Evolutionary conservation across 257 asterid species (phyloP).

Genomic region (Gynochthodes officinalis): DNA sequence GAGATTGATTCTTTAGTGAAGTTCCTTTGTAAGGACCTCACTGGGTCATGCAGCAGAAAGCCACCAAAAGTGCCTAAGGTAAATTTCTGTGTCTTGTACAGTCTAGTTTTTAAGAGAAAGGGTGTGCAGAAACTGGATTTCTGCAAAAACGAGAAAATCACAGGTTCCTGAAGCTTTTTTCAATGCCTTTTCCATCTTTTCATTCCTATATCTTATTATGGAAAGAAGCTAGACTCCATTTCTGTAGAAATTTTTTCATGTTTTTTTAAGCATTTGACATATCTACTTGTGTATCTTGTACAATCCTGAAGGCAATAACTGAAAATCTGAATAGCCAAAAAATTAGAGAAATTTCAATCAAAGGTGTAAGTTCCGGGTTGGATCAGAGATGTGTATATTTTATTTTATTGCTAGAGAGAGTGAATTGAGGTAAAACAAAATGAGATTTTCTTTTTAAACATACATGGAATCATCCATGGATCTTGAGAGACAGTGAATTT

Average conservation of each 20-base stretch:
- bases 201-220: neutral
- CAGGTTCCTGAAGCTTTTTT: neutral
- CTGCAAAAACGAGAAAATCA: neutral
- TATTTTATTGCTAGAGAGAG: neutral
- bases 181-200: neutral
- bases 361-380: neutral
- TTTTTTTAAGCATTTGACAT: neutral
- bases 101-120: neutral
- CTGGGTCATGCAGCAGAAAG: conserved; percentile 70
- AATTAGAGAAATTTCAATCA: neutral
- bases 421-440: neutral
- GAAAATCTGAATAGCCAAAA: neutral
- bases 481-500: neutral
- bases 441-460: neutral
- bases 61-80: conserved; percentile 98
- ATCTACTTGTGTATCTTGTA: neutral
- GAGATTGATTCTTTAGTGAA: conserved; percentile 51
- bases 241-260: neutral
- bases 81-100: conserved; percentile 15
- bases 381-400: neutral
- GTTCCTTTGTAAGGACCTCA: conserved; percentile 80
- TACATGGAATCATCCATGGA: neutral
- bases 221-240: neutral
- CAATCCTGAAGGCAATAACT: neutral
- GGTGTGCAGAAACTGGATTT: neutral